These are phyloP conservation scores for Podaxis sp. DNA, from an alignment of 768 basidiomycete species.

Conservation along the genomic window DNA sequence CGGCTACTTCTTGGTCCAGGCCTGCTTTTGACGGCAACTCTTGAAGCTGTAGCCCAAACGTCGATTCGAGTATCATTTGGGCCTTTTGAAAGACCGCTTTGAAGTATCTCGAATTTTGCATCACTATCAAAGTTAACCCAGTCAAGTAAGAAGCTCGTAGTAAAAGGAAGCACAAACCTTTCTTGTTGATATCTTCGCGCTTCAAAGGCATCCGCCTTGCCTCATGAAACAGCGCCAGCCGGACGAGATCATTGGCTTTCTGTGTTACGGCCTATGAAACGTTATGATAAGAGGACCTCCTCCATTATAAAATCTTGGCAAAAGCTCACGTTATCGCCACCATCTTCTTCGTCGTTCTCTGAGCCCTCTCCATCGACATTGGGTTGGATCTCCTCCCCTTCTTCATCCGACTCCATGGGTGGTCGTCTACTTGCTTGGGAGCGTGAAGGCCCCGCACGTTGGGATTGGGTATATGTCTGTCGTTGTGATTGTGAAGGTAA, in stretches of 20 bases:
- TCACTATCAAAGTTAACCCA: constrained; percentile 23
- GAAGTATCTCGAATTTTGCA: constrained; percentile 54
- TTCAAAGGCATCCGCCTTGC: constrained; percentile 64
- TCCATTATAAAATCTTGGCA: not conserved
- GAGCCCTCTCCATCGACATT: constrained; percentile 6
- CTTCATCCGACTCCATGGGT: constrained; percentile 14
- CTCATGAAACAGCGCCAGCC: constrained; percentile 82
- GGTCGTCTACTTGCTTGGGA: constrained; percentile 9
- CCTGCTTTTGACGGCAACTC: constrained; percentile 68
- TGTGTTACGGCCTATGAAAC: constrained; percentile 55
- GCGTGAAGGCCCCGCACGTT: constrained; percentile 14
- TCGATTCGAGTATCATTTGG: constrained; percentile 59
- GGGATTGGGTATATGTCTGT: constrained; percentile 6
- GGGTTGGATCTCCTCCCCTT: not conserved
- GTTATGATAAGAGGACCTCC: not conserved
- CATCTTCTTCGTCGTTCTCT: constrained; percentile 2
- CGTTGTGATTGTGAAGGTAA: constrained; percentile 7
- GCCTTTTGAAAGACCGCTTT: constrained; percentile 62
- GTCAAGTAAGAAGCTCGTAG: not conserved
- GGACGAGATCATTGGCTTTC: constrained; percentile 70
- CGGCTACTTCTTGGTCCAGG: constrained; percentile 43
- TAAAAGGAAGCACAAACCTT: constrained; percentile 44
- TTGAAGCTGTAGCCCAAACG: constrained; percentile 84
- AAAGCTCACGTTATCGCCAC: constrained; percentile 9
- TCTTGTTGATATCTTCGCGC: constrained; percentile 86